Conservation (phyloP, 2,329 filamentous ascomycete species). For the Aspergillus pseudoviridinutans region DNA sequence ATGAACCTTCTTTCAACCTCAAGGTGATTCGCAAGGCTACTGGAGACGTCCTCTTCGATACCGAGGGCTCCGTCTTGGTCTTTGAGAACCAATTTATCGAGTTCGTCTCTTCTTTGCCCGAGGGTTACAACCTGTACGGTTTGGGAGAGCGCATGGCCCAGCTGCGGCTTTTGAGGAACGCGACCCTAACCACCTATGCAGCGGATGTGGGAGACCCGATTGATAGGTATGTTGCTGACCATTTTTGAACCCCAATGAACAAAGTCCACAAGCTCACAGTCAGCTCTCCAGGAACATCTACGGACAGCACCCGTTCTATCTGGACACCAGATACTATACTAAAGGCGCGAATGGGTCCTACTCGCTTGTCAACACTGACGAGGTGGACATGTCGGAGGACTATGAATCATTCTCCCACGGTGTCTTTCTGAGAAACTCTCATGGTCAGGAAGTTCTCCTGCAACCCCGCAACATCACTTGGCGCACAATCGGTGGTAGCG, state of each 20-base stretch:
- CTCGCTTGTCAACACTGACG: conserved; percentile 51
- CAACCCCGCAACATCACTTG: conserved; percentile 63
- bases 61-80: conserved; percentile 59
- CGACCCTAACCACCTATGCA: conserved; percentile 64
- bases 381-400: conserved; percentile 48
- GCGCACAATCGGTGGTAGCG: conserved; percentile 69
- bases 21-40: conserved; percentile 54
- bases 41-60: conserved; percentile 66
- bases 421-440: conserved; percentile 71
- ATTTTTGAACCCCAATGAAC: neutral
- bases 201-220: conserved; percentile 61
- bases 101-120: conserved; percentile 61
- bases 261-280: neutral
- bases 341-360: conserved; percentile 48
- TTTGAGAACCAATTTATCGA: conserved; percentile 78
- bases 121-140: conserved; percentile 72
- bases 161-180: conserved; percentile 67
- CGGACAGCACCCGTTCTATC: conserved; percentile 71
- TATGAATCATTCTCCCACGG: conserved; percentile 71
- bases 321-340: conserved; percentile 73
- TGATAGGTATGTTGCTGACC: conserved; percentile 33
- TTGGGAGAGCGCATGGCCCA: conserved; percentile 70
- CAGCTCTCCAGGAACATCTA: conserved; percentile 58
- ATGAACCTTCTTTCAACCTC: conserved; percentile 56
- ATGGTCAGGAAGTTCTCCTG: conserved; percentile 70